phyloP scores from a whole-genome alignment of 106 monocot species.

The Dioscorea zingiberensis region DNA sequence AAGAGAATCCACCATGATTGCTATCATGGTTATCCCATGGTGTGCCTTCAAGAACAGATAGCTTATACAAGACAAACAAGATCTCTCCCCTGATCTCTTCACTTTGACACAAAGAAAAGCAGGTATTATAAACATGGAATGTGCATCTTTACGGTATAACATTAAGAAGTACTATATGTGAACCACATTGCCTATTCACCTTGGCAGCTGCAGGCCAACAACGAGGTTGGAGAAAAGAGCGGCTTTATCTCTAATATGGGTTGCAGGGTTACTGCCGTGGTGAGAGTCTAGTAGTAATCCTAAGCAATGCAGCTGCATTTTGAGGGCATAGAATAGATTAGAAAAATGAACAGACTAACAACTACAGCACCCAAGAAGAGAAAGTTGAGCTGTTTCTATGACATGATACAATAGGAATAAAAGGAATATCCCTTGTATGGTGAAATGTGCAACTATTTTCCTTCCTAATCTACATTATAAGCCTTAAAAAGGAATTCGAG shows the following conservation, averaged over 20 bases:
- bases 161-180: neutral
- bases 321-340: neutral
- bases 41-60: conserved; percentile 38
- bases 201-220: conserved; percentile 67
- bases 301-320: conserved; percentile 84
- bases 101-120: conserved; percentile 25
- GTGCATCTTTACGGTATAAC: neutral
- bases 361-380: no score
- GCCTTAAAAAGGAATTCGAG: no score
- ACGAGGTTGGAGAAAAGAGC: conserved; percentile 73
- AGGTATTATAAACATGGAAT: neutral
- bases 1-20: conserved; percentile 14
- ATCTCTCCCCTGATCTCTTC: conserved; percentile 93
- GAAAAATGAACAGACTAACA: no score
- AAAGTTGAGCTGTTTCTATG: no score
- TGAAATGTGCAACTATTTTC: no score
- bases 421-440: no score
- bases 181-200: conserved; percentile 28
- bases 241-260: conserved; percentile 39
- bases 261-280: conserved; percentile 22
- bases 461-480: no score
- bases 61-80: conserved; percentile 80
- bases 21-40: conserved; percentile 38
- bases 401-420: no score
- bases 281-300: conserved; percentile 54